Conservation (phyloP, 495 filamentous ascomycete species). For the Hypoxylon cercidicola region DNA sequence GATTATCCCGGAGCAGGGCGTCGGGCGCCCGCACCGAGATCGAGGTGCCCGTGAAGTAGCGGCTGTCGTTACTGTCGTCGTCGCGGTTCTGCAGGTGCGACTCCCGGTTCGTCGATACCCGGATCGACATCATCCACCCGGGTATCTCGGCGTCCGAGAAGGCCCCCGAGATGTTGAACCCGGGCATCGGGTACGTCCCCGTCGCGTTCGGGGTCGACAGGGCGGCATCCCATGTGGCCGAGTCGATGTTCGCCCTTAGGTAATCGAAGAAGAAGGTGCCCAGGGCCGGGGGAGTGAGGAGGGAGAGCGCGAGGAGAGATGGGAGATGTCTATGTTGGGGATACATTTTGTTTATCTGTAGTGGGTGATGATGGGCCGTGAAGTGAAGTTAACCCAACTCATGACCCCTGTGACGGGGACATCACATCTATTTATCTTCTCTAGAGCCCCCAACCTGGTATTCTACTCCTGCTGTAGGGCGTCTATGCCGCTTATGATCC, state of each 20-base stretch:
- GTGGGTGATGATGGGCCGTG: too few relatives aligned
- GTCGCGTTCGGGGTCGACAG: constrained; percentile 5
- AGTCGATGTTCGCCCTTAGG: not conserved
- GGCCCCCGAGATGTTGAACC: not conserved
- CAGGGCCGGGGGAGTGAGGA: not conserved
- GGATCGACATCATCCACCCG: not conserved
- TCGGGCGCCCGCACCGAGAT: not conserved
- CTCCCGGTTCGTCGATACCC: not conserved
- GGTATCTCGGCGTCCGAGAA: not conserved
- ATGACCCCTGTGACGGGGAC: not conserved
- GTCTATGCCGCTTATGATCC: too few relatives aligned
- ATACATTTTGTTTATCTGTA: constrained; percentile 1
- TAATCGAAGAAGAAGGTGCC: constrained; percentile 4
- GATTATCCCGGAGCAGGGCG: not conserved
- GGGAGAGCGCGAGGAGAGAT: not conserved
- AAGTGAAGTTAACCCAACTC: too few relatives aligned
- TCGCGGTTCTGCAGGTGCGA: not conserved
- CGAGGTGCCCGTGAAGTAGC: constrained; percentile 4
- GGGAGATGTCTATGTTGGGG: not conserved
- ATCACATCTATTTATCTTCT: not conserved
- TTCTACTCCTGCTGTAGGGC: too few relatives aligned
- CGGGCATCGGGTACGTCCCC: constrained; percentile 4
- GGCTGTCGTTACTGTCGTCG: not conserved
- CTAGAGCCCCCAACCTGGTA: too few relatives aligned
- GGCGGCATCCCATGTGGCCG: not conserved